These are phyloP conservation scores for Eustoma russellianum DNA, from an alignment of 257 asterid genomes.

Conservation along the genomic window DNA sequence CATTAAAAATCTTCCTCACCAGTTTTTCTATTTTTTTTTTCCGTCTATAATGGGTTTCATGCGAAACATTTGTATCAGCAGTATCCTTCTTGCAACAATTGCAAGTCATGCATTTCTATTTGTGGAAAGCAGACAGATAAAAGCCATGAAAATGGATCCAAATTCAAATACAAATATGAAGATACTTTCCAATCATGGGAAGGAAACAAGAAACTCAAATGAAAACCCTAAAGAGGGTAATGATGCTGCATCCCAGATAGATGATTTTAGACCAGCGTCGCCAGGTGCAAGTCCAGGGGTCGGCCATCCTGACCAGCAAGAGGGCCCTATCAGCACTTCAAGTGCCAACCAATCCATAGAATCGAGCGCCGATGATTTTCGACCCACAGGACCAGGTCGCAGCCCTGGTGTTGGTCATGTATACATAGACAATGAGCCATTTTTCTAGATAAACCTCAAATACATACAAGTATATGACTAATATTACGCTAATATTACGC, in stretches of 20 bases:
- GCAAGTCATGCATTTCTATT: constrained; percentile 15
- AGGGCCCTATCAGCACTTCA: no score
- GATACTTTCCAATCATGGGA: constrained; percentile 8
- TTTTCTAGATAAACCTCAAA: neutral
- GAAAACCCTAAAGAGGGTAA: constrained; percentile 1
- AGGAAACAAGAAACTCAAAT: constrained; percentile 7
- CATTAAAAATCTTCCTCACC: no score
- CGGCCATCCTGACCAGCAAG: constrained; percentile 34
- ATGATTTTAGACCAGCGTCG: constrained; percentile 33
- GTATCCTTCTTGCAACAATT: constrained; percentile 27
- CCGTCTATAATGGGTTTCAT: constrained; percentile 26
- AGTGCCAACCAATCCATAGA: no score
- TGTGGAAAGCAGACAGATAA: constrained; percentile 40
- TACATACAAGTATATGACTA: no score
- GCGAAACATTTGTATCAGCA: constrained; percentile 11
- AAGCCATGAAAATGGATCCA: constrained; percentile 6
- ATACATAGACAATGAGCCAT: neutral
- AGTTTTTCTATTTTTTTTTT: no score
- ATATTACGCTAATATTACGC: no score
- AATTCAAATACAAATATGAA: neutral
- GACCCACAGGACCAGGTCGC: constrained; percentile 5
- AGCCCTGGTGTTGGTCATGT: constrained; percentile 9
- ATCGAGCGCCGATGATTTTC: constrained; percentile 3
- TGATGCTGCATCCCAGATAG: neutral
- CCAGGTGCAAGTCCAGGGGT: constrained; percentile 65